Base-by-base conservation (phyloP, 2,329 filamentous ascomycete species). In the Blastomyces emzantsi region DNA sequence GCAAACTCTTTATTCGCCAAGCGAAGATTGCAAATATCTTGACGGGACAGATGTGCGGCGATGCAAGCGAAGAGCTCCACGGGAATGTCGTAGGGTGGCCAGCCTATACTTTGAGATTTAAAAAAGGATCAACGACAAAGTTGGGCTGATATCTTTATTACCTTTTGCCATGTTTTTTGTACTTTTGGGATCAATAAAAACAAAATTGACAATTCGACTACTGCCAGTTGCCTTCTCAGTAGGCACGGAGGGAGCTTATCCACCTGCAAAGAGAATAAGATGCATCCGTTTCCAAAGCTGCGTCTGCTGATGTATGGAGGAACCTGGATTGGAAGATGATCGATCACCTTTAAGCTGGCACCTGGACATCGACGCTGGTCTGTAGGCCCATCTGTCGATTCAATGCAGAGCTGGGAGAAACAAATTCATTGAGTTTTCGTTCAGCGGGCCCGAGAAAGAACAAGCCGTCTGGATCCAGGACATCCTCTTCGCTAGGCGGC, bases 21-120 rank as follows among this genome's bases (percentile, higher is more conserved):
- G 5, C 87, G 83, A 73, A 89, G 79, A 39, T 75, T 79, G 71
- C 85, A 83, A 60, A 88, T 77, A 65, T 86, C 83, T 43, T 81
- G 77, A 4, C 83, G 82, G 9, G 83, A 79, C 6, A 90, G 78
- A 69, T 83, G 74, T 1, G 74, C 70, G 7, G 80, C 80, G 62
- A 90, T 84, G 61, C 81, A 69, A 60, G 83, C 79, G 69, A 87
- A 88, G 2, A 90, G 76, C 69, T 90, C 87, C 6, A 84, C 77
- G 0, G 87, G 87, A 1, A 90, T 66, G 5, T 66, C 62, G 60
- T 74, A 70, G 8, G 66, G 28, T 36, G 79, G 77, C 74, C 80
- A 81, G n/a, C 67, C 66, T 56, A 57, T 41, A 22, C 3, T 9
- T 17, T 36, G 19, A 25, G 43, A 17, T 11, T 25, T 33, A 17